Evolutionary conservation across 805 yeast species (phyloP).

Genomic region (Nakazawaea anatomiae): DNA sequence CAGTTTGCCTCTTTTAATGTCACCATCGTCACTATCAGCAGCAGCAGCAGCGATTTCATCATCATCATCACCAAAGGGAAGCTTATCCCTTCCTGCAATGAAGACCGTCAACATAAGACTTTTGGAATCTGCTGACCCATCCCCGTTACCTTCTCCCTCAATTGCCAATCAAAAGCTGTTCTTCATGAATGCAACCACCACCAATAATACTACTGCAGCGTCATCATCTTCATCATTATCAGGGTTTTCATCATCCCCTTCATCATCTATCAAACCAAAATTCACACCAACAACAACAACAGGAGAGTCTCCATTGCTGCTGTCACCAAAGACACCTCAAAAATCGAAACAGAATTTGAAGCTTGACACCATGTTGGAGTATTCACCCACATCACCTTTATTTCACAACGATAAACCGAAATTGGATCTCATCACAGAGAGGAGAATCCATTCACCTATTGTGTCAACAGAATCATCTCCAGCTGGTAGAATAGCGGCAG

Average conservation of each 20-base stretch:
- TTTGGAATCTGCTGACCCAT: conserved; percentile 4
- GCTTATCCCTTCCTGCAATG: neutral
- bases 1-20: no score
- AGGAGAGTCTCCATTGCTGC: no score
- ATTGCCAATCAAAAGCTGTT: neutral
- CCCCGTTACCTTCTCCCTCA: conserved; percentile 7
- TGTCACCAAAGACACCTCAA: neutral
- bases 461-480: neutral
- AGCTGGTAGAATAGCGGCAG: neutral
- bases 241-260: neutral
- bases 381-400: conserved; percentile 8
- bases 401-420: conserved; percentile 5
- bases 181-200: neutral
- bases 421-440: conserved; percentile 3
- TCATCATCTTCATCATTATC: neutral
- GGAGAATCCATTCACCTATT: conserved; percentile 4
- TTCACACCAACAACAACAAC: neutral
- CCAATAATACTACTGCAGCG: no score
- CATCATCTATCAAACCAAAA: neutral
- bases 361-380: conserved; percentile 7
- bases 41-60: no score
- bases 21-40: no score
- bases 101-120: conserved; percentile 12
- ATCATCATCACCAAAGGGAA: no score
- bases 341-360: conserved; percentile 3